phyloP scores from a whole-genome alignment of 1,284 basidiomycete genomes.

The Trichosporon faecale region DNA sequence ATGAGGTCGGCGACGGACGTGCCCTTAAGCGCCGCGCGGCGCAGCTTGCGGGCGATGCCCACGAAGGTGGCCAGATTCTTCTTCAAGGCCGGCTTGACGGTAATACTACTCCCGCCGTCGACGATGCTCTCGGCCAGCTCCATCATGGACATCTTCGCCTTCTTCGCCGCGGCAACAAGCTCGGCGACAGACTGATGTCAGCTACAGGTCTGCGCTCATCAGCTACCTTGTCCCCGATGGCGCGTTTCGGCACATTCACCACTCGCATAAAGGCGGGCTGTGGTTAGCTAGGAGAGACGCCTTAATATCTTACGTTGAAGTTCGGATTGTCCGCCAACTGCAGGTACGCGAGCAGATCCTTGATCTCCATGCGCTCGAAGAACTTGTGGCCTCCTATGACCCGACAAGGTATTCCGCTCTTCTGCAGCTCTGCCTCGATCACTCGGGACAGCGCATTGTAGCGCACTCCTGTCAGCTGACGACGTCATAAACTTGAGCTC shows the following conservation, averaged over 20 bases:
- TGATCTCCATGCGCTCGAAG: constrained; percentile 81
- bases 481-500: constrained; percentile 51
- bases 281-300: not conserved
- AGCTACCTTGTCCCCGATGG: constrained; percentile 76
- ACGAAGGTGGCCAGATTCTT: constrained; percentile 64
- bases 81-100: constrained; percentile 65
- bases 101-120: constrained; percentile 58
- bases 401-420: constrained; percentile 70
- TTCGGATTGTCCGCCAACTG: constrained; percentile 79
- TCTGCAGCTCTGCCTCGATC: constrained; percentile 74
- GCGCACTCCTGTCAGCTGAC: constrained; percentile 58
- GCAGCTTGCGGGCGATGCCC: constrained; percentile 58
- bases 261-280: constrained; percentile 71
- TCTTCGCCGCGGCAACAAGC: constrained; percentile 59
- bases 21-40: constrained; percentile 60
- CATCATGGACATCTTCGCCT: constrained; percentile 60
- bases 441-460: constrained; percentile 77
- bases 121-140: constrained; percentile 63
- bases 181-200: constrained; percentile 61
- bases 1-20: constrained; percentile 66
- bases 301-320: constrained; percentile 55
- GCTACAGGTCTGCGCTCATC: not conserved
- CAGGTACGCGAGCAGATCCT: constrained; percentile 82
- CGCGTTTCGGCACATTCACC: constrained; percentile 70
- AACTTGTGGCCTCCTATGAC: constrained; percentile 81